phyloP scores from a whole-genome alignment of 2,329 filamentous ascomycete species.

The Bipolaris zeicola region DNA sequence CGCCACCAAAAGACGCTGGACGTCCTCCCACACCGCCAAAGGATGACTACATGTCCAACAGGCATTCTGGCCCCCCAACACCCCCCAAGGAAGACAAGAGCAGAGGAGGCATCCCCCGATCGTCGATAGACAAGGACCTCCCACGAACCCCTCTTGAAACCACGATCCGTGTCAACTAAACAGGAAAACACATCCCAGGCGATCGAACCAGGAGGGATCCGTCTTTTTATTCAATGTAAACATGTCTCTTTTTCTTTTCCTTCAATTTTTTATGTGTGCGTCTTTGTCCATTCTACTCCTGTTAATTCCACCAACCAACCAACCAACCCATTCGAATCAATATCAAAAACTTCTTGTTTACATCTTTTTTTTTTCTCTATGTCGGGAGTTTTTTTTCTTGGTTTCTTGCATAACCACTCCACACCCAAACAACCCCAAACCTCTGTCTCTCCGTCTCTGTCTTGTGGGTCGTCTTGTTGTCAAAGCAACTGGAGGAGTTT shows the following conservation, averaged over 20 bases:
- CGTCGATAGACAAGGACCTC: slow-evolving; percentile 42
- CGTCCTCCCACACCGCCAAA: slow-evolving; percentile 49
- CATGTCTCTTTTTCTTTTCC: background rate
- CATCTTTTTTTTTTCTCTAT: too few relatives aligned
- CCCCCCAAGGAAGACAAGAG: slow-evolving; percentile 48
- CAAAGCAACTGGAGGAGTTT: too few relatives aligned
- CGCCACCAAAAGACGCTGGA: slow-evolving; percentile 51
- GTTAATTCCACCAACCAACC: background rate
- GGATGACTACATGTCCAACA: slow-evolving; percentile 32
- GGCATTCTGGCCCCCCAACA: slow-evolving; percentile 46
- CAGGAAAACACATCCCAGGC: background rate
- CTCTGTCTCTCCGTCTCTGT: background rate
- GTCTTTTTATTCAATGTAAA: background rate
- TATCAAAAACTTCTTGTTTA: background rate
- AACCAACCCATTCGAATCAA: background rate
- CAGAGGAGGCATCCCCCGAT: slow-evolving; percentile 22
- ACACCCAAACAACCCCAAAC: background rate
- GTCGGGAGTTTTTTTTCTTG: background rate
- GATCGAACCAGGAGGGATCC: too few relatives aligned
- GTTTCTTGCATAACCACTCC: background rate
- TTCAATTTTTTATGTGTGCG: background rate
- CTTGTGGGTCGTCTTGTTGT: background rate
- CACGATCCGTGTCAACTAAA: slow-evolving; percentile 40
- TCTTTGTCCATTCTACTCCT: background rate
- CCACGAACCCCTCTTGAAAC: slow-evolving; percentile 44